phyloP scores from a whole-genome alignment of 2,329 filamentous ascomycete species.

The Aspergillus amoenus region DNA sequence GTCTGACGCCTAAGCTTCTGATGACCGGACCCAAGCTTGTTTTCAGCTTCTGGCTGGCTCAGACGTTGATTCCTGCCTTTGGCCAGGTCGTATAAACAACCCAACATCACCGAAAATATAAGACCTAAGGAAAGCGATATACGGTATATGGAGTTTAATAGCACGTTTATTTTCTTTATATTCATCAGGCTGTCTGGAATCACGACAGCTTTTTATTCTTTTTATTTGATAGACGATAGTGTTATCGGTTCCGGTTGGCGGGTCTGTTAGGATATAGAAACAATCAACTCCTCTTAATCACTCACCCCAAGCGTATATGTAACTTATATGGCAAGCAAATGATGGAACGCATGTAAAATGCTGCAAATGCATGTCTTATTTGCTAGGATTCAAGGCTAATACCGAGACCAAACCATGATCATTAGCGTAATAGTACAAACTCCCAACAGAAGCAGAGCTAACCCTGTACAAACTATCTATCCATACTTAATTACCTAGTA shows the following conservation, averaged over 20 bases:
- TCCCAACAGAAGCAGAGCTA: too few relatives aligned
- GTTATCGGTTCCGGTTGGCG: conserved; percentile 12
- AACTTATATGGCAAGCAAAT: background rate
- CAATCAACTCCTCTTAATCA: conserved; percentile 23
- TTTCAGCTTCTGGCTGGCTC: conserved; percentile 99
- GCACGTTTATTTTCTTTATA: conserved; percentile 15
- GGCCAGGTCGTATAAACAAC: conserved; percentile 60
- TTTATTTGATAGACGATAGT: conserved; percentile 20
- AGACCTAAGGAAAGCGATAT: conserved; percentile 3
- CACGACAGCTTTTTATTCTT: conserved; percentile 22
- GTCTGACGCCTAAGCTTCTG: conserved; percentile 90
- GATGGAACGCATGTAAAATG: too few relatives aligned
- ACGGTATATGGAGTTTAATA: conserved; percentile 17
- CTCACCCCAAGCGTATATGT: background rate
- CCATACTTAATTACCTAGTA: background rate
- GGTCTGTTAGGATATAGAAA: conserved; percentile 15
- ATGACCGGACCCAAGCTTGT: conserved; percentile 99
- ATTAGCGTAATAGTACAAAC: too few relatives aligned
- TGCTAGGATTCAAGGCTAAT: too few relatives aligned
- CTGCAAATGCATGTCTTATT: too few relatives aligned
- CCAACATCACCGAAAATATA: background rate
- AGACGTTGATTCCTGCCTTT: conserved; percentile 95
- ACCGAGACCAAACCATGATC: too few relatives aligned
- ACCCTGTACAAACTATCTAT: too few relatives aligned
- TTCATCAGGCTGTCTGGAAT: conserved; percentile 8